Conservation (phyloP, 305 asterid genomes). For the Fraxinus paxiana region DNA sequence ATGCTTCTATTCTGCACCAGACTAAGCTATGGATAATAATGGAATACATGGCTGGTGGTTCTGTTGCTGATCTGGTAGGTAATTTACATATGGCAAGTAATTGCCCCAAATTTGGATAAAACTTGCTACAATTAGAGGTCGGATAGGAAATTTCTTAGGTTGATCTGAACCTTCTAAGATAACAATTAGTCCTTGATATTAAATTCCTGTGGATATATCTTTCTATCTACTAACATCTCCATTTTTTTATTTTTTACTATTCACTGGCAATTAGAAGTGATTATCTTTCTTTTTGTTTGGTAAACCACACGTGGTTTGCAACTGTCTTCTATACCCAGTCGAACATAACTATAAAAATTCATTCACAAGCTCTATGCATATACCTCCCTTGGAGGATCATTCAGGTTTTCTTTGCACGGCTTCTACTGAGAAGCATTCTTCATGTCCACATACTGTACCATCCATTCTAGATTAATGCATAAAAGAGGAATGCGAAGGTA, state of each 20-base stretch:
- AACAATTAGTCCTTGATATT: neutral
- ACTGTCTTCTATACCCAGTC: neutral
- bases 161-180: constrained; percentile 9
- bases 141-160: constrained; percentile 15
- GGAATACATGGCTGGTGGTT: constrained; percentile 99
- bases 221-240: constrained; percentile 8
- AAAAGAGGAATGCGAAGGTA: constrained; percentile 10
- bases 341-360: neutral
- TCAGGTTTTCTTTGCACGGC: constrained; percentile 8
- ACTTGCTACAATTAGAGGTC: constrained; percentile 9
- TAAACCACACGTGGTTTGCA: neutral
- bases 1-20: constrained; percentile 74
- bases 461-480: constrained; percentile 9
- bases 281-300: neutral
- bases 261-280: constrained; percentile 3
- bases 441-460: neutral
- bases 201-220: neutral
- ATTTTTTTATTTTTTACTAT: constrained; percentile 8
- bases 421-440: constrained; percentile 7
- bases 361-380: constrained; percentile 3
- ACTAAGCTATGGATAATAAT: constrained; percentile 92
- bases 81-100: constrained; percentile 13
- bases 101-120: constrained; percentile 12
- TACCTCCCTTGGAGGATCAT: constrained; percentile 13
- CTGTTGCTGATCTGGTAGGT: constrained; percentile 93